These are phyloP conservation scores for Leishmania mexicana DNA, from an alignment of 208 protist species.

Conservation along the genomic window DNA sequence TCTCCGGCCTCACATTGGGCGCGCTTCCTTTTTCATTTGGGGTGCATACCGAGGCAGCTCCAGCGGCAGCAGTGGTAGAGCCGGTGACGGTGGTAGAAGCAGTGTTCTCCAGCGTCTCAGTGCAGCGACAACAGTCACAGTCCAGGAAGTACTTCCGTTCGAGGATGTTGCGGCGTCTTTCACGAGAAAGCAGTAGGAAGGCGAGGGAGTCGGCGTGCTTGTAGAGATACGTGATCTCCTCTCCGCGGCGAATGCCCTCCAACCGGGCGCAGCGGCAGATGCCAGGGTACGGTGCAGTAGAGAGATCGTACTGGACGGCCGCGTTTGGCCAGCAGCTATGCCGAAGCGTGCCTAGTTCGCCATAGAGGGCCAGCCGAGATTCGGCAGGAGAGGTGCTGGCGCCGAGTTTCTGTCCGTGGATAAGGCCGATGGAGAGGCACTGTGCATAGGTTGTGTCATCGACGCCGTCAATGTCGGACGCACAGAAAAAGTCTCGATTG, in stretches of 20 bases:
- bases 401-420: slow-evolving; percentile 35
- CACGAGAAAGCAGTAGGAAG: slow-evolving; percentile 55
- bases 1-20: slow-evolving; percentile 12
- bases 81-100: too few species aligned
- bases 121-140: slow-evolving; percentile 51
- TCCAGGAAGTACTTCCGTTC: slow-evolving; percentile 42
- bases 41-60: neutral
- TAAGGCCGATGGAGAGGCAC: slow-evolving; percentile 38
- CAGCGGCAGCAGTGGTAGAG: neutral
- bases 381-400: neutral
- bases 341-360: slow-evolving; percentile 36
- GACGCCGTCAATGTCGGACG: slow-evolving; percentile 39
- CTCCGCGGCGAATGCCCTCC: slow-evolving; percentile 36
- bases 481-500: slow-evolving; percentile 28
- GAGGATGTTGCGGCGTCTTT: slow-evolving; percentile 45
- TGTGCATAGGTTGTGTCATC: slow-evolving; percentile 33
- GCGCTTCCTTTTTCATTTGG: neutral
- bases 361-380: slow-evolving; percentile 41
- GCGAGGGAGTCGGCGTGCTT: slow-evolving; percentile 45
- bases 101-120: slow-evolving; percentile 2
- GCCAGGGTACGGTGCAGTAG: slow-evolving; percentile 38
- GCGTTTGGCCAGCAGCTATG: slow-evolving; percentile 66
- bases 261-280: slow-evolving; percentile 41
- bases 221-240: slow-evolving; percentile 55
- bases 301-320: slow-evolving; percentile 38